Evolutionary conservation across 1,284 basidiomycete species (phyloP), one percentile per base, ranked within the genome.

Genomic region (Puccinia coronata): DNA sequence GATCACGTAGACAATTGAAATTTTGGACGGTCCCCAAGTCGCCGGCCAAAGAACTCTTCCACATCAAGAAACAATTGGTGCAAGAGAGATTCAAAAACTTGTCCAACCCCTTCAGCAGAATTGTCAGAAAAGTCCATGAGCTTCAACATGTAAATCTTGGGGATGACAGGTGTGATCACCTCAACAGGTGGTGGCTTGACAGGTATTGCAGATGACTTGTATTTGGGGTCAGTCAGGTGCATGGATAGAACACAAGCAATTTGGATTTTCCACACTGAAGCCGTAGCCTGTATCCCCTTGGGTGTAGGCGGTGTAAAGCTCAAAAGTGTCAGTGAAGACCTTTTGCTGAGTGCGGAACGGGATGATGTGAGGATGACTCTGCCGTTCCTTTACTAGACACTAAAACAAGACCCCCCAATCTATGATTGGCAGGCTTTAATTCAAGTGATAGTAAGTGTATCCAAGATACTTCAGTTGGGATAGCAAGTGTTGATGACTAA

Each of bases 71-170:
- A 36, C 1, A 23, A 12, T 47, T 67, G 65, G 1, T 43, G 14
- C 2, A 67, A n/a, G 3, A 67, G 41, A 12, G 8, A 20, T 18
- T 76, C n/a, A n/a, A 76, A 23, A 2, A 76, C 59, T 25, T 72
- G 70, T 47, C 47, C 70, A 53, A 72, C 31, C 11, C 70, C 70
- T 31, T 72, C 47, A 20, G 70, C 70, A 3, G 47, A 72, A 25
- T 51, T 72, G 34, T 72, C 70, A 31, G 70, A 51, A 1, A 49
- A 25, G 53, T 53, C 34, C 43, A n/a, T n/a, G n/a, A n/a, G n/a
- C n/a, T n/a, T n/a, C n/a, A n/a, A n/a, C n/a, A n/a, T n/a, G n/a
- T n/a, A 72, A 23, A 72, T 23, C 8, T 49, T 18, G 2, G 70
- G 49, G 2, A 5, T n/a, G 23, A 53, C n/a, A 36, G 23, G n/a